Percentiles rank a stretch among this genome's conserved stretches.
Evolutionary conservation across 805 yeast species (phyloP).

Genomic region (Cyberlindnera mississippiensis): DNA sequence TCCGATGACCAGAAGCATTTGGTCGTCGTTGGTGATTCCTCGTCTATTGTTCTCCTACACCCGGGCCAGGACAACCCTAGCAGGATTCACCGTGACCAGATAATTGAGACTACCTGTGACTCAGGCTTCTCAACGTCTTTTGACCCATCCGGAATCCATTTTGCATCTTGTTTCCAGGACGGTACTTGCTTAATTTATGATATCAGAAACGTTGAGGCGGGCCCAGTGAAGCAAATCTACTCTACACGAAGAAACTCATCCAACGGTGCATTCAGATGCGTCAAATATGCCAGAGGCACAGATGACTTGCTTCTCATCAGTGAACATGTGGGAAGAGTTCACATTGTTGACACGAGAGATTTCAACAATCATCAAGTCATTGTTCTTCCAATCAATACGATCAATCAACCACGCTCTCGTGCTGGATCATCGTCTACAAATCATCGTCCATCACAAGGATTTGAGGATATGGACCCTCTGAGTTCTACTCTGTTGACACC

Average conservation of each 20-base stretch:
- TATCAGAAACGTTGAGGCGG: conserved; percentile 49
- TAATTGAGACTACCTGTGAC: conserved; percentile 59
- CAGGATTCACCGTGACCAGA: conserved; percentile 29
- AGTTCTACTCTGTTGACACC: conserved; percentile 14
- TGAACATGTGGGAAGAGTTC: conserved; percentile 87
- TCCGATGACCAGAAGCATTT: conserved; percentile 59
- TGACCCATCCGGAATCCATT: conserved; percentile 67
- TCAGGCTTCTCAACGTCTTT: conserved; percentile 82
- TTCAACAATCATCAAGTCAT: conserved; percentile 73
- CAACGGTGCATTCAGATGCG: conserved; percentile 65
- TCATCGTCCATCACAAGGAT: neutral
- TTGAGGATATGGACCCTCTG: neutral
- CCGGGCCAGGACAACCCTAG: conserved; percentile 33
- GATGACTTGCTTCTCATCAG: conserved; percentile 74
- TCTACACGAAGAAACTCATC: conserved; percentile 56
- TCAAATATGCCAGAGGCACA: conserved; percentile 56
- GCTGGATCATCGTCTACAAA: conserved; percentile 10
- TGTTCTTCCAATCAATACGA: conserved; percentile 46
- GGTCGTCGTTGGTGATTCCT: conserved; percentile 75
- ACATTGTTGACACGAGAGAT: conserved; percentile 74
- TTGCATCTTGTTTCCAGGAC: conserved; percentile 82
- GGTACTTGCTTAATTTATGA: conserved; percentile 80
- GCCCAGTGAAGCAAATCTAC: conserved; percentile 49
- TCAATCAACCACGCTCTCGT: conserved; percentile 8
- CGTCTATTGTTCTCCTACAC: conserved; percentile 52